Base-by-base conservation (phyloP, 805 yeast species). In the Saturnispora besseyi region DNA sequence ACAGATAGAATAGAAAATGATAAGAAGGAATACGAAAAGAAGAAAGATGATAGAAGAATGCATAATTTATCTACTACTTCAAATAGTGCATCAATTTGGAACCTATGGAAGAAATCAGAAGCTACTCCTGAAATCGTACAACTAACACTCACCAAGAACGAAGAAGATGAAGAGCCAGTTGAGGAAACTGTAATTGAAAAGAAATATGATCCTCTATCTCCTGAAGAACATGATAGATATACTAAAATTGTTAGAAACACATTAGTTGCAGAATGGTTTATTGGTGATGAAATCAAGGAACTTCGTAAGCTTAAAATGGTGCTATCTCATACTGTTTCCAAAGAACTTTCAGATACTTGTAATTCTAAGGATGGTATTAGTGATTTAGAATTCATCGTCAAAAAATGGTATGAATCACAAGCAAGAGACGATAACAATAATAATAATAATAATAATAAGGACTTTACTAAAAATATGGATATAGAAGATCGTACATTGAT, bases 281-380 rank as follows among this genome's bases (percentile, higher is more conserved):
- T 54, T 18, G 53, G 53, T 18, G 53, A 54, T 29, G 57, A 54
- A 15, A 42, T 54, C 1, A 54, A 52, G 36, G 57, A 54, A 34
- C 41, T 54, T 15, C 46, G 46, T 10, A 52, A 52, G 30, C 36
- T 54, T 6, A 31, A 47, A 8, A 4, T 34, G 2, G 26, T 40
- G 3, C 44, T 54, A 33, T 21, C n/a, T 4, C 48, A 50, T 34
- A 48, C 48, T 32, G 30, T 54, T 5, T 45, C 49, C 37, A 43
- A 41, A 32, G 36, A 45, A 15, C 26, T 44, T 12, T 33, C 36
- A 4, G 22, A 24, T 5, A 4, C 22, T n/a, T 48, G 45, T 24
- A n/a, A 36, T 10, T 32, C 50, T 7, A 42, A 34, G 29, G 43
- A 44, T 9, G 51, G 48, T 7, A 44, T 48, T 22, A 30, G 38